Conservation (phyloP, 179 eudicot species). For the Drosera spatulata region DNA sequence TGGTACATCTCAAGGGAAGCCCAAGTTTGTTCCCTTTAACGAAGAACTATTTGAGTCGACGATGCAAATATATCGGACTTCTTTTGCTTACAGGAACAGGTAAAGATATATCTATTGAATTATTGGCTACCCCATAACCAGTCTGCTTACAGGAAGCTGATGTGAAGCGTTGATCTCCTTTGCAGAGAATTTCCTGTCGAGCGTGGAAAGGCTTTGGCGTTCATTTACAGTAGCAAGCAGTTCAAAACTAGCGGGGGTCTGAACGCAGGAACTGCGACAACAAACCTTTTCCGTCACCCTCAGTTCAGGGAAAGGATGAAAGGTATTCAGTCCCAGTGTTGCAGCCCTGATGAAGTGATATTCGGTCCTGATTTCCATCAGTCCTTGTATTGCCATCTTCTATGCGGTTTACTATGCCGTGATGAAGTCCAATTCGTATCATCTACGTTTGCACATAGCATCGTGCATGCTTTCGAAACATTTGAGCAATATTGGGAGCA, state of each 20-base stretch:
- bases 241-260: slow-evolving; percentile 71
- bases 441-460: slow-evolving; percentile 55
- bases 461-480: slow-evolving; percentile 36
- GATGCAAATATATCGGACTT: slow-evolving; percentile 73
- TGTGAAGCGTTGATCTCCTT: neutral
- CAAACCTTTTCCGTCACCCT: slow-evolving; percentile 57
- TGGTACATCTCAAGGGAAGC: slow-evolving; percentile 92
- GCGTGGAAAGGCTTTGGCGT: slow-evolving; percentile 60
- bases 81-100: slow-evolving; percentile 88
- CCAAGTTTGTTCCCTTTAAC: slow-evolving; percentile 77
- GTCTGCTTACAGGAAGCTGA: no score
- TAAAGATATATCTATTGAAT: slow-evolving; percentile 5
- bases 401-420: slow-evolving; percentile 45
- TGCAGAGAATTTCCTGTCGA: slow-evolving; percentile 67
- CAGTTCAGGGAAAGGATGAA: slow-evolving; percentile 41
- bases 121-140: neutral
- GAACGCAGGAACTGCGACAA: slow-evolving; percentile 81
- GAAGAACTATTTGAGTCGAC: slow-evolving; percentile 67
- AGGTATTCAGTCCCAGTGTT: slow-evolving; percentile 49
- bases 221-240: slow-evolving; percentile 82
- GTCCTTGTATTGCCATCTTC: slow-evolving; percentile 55
- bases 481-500: slow-evolving; percentile 51
- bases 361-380: slow-evolving; percentile 43
- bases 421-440: slow-evolving; percentile 38
- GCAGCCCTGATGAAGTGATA: slow-evolving; percentile 65